A percentile compares a stretch with the other conserved stretches of the same genome.
phyloP scores from a whole-genome alignment of 2,329 filamentous ascomycete species.

The Pestalotiopsis sp. region DNA sequence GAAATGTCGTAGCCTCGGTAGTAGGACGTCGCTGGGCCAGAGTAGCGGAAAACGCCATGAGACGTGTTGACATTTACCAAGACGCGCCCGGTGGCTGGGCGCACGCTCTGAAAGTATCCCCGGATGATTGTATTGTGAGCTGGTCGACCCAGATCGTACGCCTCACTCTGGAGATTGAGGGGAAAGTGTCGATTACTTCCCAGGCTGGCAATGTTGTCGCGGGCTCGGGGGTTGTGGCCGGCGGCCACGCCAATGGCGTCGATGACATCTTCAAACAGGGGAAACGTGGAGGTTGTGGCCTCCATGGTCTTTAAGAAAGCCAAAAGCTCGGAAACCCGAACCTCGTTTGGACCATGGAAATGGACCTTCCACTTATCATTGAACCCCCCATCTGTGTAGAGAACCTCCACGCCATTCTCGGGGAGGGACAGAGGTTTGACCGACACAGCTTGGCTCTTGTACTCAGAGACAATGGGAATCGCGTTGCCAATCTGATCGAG shows the following conservation, averaged over 20 bases:
- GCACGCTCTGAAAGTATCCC: conserved; percentile 58
- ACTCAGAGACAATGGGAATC: conserved; percentile 47
- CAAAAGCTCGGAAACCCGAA: conserved; percentile 42
- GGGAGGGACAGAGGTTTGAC: conserved; percentile 38
- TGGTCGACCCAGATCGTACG: conserved; percentile 26
- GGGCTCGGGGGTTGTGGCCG: conserved; percentile 43
- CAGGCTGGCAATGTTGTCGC: conserved; percentile 38
- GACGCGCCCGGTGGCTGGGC: conserved; percentile 53
- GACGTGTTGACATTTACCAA: conserved; percentile 59
- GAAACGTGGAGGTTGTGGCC: conserved; percentile 40
- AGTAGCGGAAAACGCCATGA: conserved; percentile 41
- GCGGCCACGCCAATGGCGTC: conserved; percentile 56
- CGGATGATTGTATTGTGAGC: conserved; percentile 43
- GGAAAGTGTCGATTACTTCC: conserved; percentile 54
- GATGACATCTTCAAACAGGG: conserved; percentile 49
- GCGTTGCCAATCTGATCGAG: conserved; percentile 35
- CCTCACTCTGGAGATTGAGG: conserved; percentile 31
- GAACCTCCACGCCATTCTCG: conserved; percentile 34
- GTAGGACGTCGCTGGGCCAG: conserved; percentile 36
- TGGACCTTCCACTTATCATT: conserved; percentile 41
- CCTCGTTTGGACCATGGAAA: conserved; percentile 40
- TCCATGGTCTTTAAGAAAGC: conserved; percentile 46
- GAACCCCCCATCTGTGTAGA: conserved; percentile 34
- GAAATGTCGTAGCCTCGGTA: conserved; percentile 24
- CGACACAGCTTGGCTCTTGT: conserved; percentile 50